Base-by-base conservation (phyloP, 257 asterid genomes). In the Jacaranda mimosifolia region DNA sequence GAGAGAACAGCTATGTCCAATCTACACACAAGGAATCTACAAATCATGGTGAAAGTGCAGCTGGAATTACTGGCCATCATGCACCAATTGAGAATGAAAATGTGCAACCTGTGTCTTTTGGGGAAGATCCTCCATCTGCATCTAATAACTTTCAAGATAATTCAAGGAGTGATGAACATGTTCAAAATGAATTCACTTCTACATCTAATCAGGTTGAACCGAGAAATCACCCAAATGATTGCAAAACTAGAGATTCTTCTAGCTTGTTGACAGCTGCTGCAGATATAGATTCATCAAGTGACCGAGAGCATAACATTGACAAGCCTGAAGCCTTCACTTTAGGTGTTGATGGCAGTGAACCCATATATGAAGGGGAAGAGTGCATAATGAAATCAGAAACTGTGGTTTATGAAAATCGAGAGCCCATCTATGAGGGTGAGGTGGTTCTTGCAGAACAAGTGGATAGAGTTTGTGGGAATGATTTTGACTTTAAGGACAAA, bases 371-470 rank as follows among this genome's bases (percentile, higher is more conserved):
- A 87, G 96, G 96, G 6, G 96, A 90, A 80, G 96, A 90, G 18
- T 73, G 84, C 74, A 88, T 90, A 68, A 71, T 86, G 87, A 87
- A 83, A 79, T 83, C 90, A 42, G 82, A 73, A 77, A 59, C 75
- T 48, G 74, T 55, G 49, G 63, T 49, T 51, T 77, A 76, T 80
- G 86, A 85, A 81, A 84, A 76, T 70, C 78, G 79, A 68, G 96
- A 90, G 81, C 96, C 96, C 35, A 77, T 90, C 74, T 90, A 90
- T 84, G 96, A 90, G 75, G 96, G 96, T 49, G 96, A 90, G 83
- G 87, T 86, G 73, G 81, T 85, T 74, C 91, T 90, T 68, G 88
- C 94, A 8, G 88, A 84, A 83, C 92, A 83, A 85, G 88, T 80
- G 60, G 83, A 70, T 69, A 84, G 38, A 79, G 79, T 67, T 71